A percentile compares a stretch with the other conserved stretches of the same genome.
phyloP scores from a whole-genome alignment of 73 alveolate species.

The Durusdinium trenchii region DNA sequence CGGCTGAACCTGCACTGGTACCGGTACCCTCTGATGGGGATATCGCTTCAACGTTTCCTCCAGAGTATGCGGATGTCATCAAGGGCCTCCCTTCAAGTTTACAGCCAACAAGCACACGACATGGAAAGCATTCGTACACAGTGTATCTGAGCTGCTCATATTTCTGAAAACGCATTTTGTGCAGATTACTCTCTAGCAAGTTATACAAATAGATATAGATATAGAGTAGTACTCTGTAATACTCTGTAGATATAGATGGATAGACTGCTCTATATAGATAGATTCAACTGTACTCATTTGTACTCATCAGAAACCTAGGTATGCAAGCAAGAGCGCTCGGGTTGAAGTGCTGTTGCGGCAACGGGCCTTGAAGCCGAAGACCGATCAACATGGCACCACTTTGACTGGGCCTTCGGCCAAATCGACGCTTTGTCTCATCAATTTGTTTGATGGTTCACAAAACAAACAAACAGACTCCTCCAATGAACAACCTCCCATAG shows the following conservation, averaged over 20 bases:
- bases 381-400: background rate
- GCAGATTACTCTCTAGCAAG: no score
- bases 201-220: no score
- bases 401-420: background rate
- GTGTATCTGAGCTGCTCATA: background rate
- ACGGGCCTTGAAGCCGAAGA: conserved; percentile 36
- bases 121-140: conserved; percentile 53
- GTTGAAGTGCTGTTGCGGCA: conserved; percentile 43
- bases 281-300: no score
- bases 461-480: background rate
- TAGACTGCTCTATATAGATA: no score
- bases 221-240: no score
- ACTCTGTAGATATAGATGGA: no score
- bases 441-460: background rate
- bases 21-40: background rate
- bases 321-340: no score
- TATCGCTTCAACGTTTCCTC: background rate
- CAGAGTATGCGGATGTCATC: background rate
- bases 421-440: background rate
- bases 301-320: background rate
- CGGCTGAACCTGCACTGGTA: background rate
- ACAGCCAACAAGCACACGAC: background rate
- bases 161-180: background rate
- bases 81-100: background rate
- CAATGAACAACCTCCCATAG: no score